These are phyloP conservation scores for Claviceps sp. DNA, from an alignment of 2,329 filamentous ascomycete species.

Conservation along the genomic window DNA sequence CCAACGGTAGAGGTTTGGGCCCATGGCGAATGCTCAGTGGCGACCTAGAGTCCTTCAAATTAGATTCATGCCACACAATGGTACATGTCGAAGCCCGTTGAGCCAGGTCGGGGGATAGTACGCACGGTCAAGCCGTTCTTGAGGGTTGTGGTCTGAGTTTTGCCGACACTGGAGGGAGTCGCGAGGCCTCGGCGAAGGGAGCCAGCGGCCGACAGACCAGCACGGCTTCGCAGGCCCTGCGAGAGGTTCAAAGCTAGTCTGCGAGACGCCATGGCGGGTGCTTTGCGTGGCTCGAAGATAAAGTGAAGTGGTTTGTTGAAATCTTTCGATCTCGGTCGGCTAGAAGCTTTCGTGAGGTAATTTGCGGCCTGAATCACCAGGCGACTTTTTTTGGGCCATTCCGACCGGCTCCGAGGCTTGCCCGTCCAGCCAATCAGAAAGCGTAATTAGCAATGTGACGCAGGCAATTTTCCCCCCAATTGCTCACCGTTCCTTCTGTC, in stretches of 20 bases:
- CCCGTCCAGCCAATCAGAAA: conserved; percentile 20
- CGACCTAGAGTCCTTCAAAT: conserved; percentile 50
- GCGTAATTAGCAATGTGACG: conserved; percentile 17
- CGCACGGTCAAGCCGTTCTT: conserved; percentile 92
- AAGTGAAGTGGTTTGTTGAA: conserved; percentile 46
- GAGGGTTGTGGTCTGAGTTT: conserved; percentile 91
- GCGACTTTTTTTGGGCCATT: conserved; percentile 21
- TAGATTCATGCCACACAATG: conserved; percentile 12
- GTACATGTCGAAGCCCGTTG: conserved; percentile 24
- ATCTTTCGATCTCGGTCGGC: conserved; percentile 31
- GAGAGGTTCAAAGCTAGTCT: conserved; percentile 92
- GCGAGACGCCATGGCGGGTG: conserved; percentile 76
- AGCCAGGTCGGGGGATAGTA: conserved; percentile 12
- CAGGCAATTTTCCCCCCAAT: background rate
- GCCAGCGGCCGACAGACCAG: conserved; percentile 65
- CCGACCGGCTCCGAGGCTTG: conserved; percentile 28
- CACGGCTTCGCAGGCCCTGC: conserved; percentile 77
- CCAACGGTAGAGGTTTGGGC: conserved; percentile 96
- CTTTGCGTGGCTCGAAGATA: conserved; percentile 33
- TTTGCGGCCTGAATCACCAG: conserved; percentile 26
- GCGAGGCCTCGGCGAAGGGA: conserved; percentile 78
- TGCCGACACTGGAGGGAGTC: conserved; percentile 66
- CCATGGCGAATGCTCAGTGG: conserved; percentile 95
- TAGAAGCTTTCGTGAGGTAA: conserved; percentile 32
- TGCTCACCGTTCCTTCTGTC: background rate